A percentile compares a stretch with the other conserved stretches of the same genome.
These are phyloP conservation scores for Ehretia macrophylla DNA, from an alignment of 257 asterid genomes.

Conservation along the genomic window DNA sequence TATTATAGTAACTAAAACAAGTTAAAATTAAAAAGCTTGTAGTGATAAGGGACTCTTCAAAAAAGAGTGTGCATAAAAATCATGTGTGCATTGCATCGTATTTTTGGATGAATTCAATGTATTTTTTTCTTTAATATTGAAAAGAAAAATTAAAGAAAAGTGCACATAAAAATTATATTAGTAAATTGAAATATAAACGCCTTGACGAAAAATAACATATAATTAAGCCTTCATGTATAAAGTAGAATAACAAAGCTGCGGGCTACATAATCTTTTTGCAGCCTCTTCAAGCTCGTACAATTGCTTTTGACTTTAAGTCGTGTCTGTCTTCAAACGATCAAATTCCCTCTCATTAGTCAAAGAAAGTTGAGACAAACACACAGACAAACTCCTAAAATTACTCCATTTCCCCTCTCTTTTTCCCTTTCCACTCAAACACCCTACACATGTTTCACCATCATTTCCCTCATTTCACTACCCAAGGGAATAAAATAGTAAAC, in stretches of 20 bases:
- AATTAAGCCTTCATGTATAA: neutral
- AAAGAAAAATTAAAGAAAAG: neutral
- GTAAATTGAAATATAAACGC: neutral
- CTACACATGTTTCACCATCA: slow-evolving; percentile 7
- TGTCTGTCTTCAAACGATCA: neutral
- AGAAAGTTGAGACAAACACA: slow-evolving; percentile 20
- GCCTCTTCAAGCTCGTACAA: slow-evolving; percentile 48
- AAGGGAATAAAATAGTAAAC: neutral
- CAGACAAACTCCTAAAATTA: slow-evolving; percentile 17
- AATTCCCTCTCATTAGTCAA: slow-evolving; percentile 4
- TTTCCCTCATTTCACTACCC: neutral
- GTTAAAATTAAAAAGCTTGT: too few relatives aligned
- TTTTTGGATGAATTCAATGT: too few relatives aligned
- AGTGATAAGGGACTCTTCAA: too few relatives aligned
- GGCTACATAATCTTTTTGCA: slow-evolving; percentile 37
- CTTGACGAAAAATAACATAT: too few relatives aligned
- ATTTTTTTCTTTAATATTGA: too few relatives aligned
- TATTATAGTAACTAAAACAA: too few relatives aligned
- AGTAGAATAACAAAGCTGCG: slow-evolving; percentile 27
- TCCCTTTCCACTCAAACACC: slow-evolving; percentile 11
- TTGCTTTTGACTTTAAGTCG: neutral
- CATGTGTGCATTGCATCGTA: too few relatives aligned
- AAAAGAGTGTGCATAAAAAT: too few relatives aligned
- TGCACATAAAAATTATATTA: neutral
- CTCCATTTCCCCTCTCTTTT: slow-evolving; percentile 15